These are phyloP conservation scores for Ormosia semicastrata DNA, from an alignment of 306 rosid genomes.

Conservation along the genomic window DNA sequence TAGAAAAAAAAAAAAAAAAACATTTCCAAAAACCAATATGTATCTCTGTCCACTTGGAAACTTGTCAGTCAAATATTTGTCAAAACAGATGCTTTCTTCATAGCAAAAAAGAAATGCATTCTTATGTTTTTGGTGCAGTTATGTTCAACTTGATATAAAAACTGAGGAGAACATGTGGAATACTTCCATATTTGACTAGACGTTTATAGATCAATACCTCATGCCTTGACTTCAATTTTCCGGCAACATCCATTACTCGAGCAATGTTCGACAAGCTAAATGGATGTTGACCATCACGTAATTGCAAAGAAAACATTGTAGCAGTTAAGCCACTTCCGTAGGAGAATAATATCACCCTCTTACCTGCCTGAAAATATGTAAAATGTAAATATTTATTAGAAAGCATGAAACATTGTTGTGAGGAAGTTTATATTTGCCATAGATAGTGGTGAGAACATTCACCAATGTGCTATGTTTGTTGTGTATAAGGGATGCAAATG, in stretches of 20 bases:
- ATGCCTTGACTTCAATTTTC: slow-evolving; percentile 84
- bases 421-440: not conserved
- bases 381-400: slow-evolving; percentile 29
- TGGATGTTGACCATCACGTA: slow-evolving; percentile 57
- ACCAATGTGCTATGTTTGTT: slow-evolving; percentile 76
- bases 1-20: not conserved
- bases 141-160: not conserved
- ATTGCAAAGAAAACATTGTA: slow-evolving; percentile 83
- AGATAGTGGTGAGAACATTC: slow-evolving; percentile 26
- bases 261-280: slow-evolving; percentile 90
- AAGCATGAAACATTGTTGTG: not conserved
- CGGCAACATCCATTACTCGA: slow-evolving; percentile 64
- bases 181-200: not conserved
- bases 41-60: not conserved
- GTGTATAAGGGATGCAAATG: slow-evolving; percentile 89
- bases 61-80: not conserved
- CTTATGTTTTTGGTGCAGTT: not conserved
- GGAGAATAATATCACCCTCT: slow-evolving; percentile 81
- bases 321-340: slow-evolving; percentile 94
- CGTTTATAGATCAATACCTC: slow-evolving; percentile 61
- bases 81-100: not conserved
- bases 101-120: not conserved
- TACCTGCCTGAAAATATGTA: slow-evolving; percentile 58
- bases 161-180: not conserved
- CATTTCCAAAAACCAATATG: not conserved